Base-by-base conservation (phyloP, 441 rosid genomes). In the Viola pubescens region DNA sequence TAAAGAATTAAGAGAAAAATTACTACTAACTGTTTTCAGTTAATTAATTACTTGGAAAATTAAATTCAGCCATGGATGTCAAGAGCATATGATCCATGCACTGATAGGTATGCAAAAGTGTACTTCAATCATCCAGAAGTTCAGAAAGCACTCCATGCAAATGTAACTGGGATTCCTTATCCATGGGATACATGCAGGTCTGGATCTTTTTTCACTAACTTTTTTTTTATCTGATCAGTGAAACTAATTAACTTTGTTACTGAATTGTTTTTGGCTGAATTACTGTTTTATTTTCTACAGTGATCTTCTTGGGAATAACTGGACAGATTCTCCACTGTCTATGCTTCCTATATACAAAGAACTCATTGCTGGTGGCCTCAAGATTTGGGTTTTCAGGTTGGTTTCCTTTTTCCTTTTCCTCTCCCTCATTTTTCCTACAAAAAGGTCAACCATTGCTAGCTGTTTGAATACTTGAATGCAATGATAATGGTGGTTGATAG, bases 1-100 rank as follows among this genome's bases (percentile, higher is more conserved):
- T 9, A 1, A 43, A 6, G 10, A 6, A 9, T 43, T 43, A 9
- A 9, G 10, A 43, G 7, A 43, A 6, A 9, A 43, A 0, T 43
- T 43, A 43, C 46, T 2, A 6, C 46, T 43, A 6, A 43, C 9
- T 42, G 8, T 43, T 43, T 43, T 43, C 46, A 6, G 1, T 6
- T 8, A 8, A 46, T 7, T 46, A 8, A 46, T 9, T 4, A 9
- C 49, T 46, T 7, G n/a, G 9, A 4, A 12, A 12, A 12, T 64
- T 42, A 42, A 52, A 73, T 69, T 67, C 80, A 86, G 95, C 96
- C 96, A 46, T 88, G 96, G 97, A 94, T 90, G 91, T 80, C 94
- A 16, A 82, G 97, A 75, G 94, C 95, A 54, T 90, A 86, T 62
- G 99, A 94, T 79, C 99, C 99, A 13, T 94, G 97, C 77, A 88